phyloP scores from a whole-genome alignment of 495 filamentous ascomycete genomes.

The Recurvomyces mirabilis region DNA sequence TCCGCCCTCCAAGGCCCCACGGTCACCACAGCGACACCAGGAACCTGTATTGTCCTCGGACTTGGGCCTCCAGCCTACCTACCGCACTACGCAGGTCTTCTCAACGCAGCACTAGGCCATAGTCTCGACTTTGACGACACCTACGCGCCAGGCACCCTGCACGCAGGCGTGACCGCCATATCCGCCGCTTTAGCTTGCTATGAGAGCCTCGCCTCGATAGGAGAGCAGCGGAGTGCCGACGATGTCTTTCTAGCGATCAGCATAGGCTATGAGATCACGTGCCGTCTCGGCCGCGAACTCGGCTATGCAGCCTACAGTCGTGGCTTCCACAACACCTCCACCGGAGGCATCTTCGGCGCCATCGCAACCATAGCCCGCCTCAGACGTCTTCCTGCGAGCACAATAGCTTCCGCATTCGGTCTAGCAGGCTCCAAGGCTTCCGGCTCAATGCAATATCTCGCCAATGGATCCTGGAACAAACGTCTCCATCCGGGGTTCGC shows the following conservation, averaged over 20 bases:
- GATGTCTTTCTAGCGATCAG: slow-evolving; percentile 21
- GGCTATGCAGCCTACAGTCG: slow-evolving; percentile 22
- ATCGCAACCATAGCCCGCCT: slow-evolving; percentile 20
- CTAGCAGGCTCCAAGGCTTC: slow-evolving; percentile 23
- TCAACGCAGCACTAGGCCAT: slow-evolving; percentile 23
- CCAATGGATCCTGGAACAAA: slow-evolving; percentile 26
- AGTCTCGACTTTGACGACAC: slow-evolving; percentile 24
- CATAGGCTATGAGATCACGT: slow-evolving; percentile 23
- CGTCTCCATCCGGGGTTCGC: slow-evolving; percentile 25
- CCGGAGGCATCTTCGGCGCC: slow-evolving; percentile 23
- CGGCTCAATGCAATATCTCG: slow-evolving; percentile 26
- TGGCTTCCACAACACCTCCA: slow-evolving; percentile 24
- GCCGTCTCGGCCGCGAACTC: slow-evolving; percentile 21
- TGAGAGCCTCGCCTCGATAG: slow-evolving; percentile 3
- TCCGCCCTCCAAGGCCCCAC: slow-evolving; percentile 15
- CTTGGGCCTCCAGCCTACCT: slow-evolving; percentile 15
- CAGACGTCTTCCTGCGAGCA: slow-evolving; percentile 3
- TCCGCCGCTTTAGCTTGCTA: slow-evolving; percentile 19
- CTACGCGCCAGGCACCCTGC: slow-evolving; percentile 19
- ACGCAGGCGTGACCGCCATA: slow-evolving; percentile 21
- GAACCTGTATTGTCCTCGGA: slow-evolving; percentile 16
- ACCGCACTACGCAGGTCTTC: slow-evolving; percentile 21
- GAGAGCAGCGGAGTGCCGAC: background rate
- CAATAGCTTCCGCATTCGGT: slow-evolving; percentile 20
- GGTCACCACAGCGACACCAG: slow-evolving; percentile 3